Conservation (phyloP, 176 grass and related monocot genomes). For the Juncus inflexus region DNA sequence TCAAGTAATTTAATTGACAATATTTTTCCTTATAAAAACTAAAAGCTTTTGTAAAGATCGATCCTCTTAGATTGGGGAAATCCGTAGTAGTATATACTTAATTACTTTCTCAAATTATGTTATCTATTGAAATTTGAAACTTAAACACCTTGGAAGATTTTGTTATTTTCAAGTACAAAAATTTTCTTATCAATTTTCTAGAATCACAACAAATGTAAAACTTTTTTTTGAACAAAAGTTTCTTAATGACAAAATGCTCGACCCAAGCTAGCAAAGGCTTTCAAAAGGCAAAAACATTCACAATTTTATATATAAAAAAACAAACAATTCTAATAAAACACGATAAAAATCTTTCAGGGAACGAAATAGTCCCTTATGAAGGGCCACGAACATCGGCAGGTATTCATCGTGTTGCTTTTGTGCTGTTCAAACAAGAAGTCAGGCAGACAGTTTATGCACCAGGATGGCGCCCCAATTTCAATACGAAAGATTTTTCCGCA, state of each 20-base stretch:
- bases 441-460: conserved; percentile 60
- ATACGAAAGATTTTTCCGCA: conserved; percentile 73
- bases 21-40: background rate
- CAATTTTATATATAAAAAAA: background rate
- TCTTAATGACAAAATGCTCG: background rate
- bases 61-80: no score
- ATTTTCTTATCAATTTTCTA: background rate
- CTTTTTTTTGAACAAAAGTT: background rate
- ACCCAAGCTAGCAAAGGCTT: background rate
- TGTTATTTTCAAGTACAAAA: background rate
- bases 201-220: background rate
- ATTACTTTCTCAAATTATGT: no score
- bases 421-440: conserved; percentile 76
- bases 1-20: background rate
- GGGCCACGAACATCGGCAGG: conserved; percentile 64
- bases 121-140: no score
- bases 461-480: conserved; percentile 91
- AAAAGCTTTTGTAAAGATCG: background rate
- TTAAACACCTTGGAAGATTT: no score
- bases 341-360: conserved; percentile 65
- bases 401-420: conserved; percentile 87
- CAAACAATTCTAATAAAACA: conserved; percentile 37
- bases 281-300: background rate
- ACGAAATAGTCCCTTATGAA: conserved; percentile 81
- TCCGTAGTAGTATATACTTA: no score